Percentiles rank a stretch among this genome's conserved stretches.
These are phyloP conservation scores for Cryptosporidium andersoni DNA, from an alignment of 169 alveolate genomes.

Conservation along the genomic window DNA sequence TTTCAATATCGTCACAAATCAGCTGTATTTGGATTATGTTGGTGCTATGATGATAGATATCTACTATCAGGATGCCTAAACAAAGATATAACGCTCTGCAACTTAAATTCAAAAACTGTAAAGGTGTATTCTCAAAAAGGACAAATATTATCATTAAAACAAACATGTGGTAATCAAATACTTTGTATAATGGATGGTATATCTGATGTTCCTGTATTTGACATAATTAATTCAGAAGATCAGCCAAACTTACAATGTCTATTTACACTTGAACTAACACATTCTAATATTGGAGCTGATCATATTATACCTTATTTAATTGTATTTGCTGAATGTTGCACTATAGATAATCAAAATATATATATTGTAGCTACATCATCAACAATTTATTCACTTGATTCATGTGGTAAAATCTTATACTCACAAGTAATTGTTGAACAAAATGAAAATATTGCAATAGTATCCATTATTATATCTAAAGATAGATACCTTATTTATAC, in stretches of 20 bases:
- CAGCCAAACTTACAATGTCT: constrained; percentile 16
- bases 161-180: background rate
- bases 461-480: constrained; percentile 26
- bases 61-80: constrained; percentile 62
- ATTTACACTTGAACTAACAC: background rate
- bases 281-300: background rate
- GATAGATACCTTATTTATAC: constrained; percentile 4
- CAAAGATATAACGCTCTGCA: constrained; percentile 28
- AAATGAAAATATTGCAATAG: constrained; percentile 17
- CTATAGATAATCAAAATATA: background rate
- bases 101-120: background rate
- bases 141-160: constrained; percentile 30
- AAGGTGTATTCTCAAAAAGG: constrained; percentile 36
- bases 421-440: background rate
- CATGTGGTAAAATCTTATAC: constrained; percentile 7
- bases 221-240: background rate
- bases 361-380: constrained; percentile 43
- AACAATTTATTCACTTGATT: constrained; percentile 28
- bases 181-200: constrained; percentile 48
- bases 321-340: constrained; percentile 17
- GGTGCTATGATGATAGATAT: constrained; percentile 29
- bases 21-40: constrained; percentile 62
- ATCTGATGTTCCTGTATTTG: constrained; percentile 24
- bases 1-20: constrained; percentile 27
- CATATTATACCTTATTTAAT: constrained; percentile 8